Conservation (phyloP, 352 stramenopile species). For the Phytophthora sp. region DNA sequence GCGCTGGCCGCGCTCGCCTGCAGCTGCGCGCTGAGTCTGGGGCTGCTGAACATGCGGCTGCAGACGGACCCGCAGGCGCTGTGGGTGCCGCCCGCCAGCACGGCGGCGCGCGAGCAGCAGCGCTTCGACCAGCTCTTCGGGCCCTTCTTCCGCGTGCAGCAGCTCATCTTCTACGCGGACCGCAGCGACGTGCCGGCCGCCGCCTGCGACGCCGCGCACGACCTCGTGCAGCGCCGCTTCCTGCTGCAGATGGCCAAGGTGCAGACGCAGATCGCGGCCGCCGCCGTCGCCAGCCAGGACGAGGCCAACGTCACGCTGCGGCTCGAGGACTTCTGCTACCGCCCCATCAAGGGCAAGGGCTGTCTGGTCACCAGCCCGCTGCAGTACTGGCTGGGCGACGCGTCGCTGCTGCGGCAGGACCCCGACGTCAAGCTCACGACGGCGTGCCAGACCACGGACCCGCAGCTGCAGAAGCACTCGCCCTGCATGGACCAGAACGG, state of each 20-base stretch:
- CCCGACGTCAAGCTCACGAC: slow-evolving; percentile 88
- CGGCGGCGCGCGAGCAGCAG: slow-evolving; percentile 64
- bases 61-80: slow-evolving; percentile 84
- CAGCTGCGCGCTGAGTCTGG: slow-evolving; percentile 65
- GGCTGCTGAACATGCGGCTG: slow-evolving; percentile 60
- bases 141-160: slow-evolving; percentile 87
- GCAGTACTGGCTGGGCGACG: slow-evolving; percentile 79
- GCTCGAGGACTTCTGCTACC: slow-evolving; percentile 82
- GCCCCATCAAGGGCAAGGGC: slow-evolving; percentile 76
- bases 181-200: slow-evolving; percentile 8
- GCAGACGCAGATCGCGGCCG: slow-evolving; percentile 60
- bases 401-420: slow-evolving; percentile 61
- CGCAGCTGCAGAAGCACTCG: slow-evolving; percentile 48
- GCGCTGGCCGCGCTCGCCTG: slow-evolving; percentile 49
- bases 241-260: slow-evolving; percentile 69
- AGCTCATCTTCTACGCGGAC: slow-evolving; percentile 85
- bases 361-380: slow-evolving; percentile 86
- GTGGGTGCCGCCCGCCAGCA: slow-evolving; percentile 75
- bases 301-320: slow-evolving; percentile 40
- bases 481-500: slow-evolving; percentile 92
- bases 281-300: slow-evolving; percentile 29
- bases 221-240: slow-evolving; percentile 68
- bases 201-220: slow-evolving; percentile 35
- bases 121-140: slow-evolving; percentile 84
- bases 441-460: slow-evolving; percentile 83